Base-by-base conservation (phyloP, 2,329 filamentous ascomycete species). In the Nannizziopsis arthrosporioides region DNA sequence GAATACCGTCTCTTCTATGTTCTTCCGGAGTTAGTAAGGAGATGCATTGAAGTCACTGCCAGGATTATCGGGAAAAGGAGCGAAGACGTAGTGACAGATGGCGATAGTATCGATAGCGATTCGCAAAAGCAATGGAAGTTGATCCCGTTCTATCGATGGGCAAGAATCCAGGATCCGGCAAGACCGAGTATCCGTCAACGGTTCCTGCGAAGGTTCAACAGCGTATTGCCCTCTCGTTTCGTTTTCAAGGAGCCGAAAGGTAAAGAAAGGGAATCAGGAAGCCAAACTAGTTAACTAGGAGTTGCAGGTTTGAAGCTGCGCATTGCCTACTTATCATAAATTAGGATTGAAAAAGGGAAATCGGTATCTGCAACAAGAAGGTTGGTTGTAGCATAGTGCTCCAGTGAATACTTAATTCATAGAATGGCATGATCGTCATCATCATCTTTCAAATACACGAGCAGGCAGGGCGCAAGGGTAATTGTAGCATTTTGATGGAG, bases 1-100 rank as follows among this genome's bases (percentile, higher is more conserved):
- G 41, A 48, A 39, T 48, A 48, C 39, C 46, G 46, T 12, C 7
- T 48, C 31, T 48, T 48, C 39, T 44, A 48, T 34, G 46, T 48
- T 19, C 32, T 44, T 10, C 46, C 46, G n/a, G 46, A 48, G 18
- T 9, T 44, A 18, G 12, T 15, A 11, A 38, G 32, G 32, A 38
- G 18, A 31, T 48, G 41, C 15, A 19, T 37, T 32, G n/a, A 27
- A 18, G 18, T 48, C 34, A 7, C 42, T 8, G 12, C 37, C 22
- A 31, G 30, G 27, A 7, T 30, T 27, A 36, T 22, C 7, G 30
- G 40, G 32, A 48, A 48, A 12, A 18, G 19, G n/a, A 30, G 22
- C n/a, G 15, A 43, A 30, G 34, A 2, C n/a, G 40, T 38, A 5
- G 12, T 12, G 30, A 11, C 17, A 14, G 46, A 48, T 17, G 22